Base-by-base conservation (phyloP, 2,329 filamentous ascomycete species). In the Penicillium expansum region DNA sequence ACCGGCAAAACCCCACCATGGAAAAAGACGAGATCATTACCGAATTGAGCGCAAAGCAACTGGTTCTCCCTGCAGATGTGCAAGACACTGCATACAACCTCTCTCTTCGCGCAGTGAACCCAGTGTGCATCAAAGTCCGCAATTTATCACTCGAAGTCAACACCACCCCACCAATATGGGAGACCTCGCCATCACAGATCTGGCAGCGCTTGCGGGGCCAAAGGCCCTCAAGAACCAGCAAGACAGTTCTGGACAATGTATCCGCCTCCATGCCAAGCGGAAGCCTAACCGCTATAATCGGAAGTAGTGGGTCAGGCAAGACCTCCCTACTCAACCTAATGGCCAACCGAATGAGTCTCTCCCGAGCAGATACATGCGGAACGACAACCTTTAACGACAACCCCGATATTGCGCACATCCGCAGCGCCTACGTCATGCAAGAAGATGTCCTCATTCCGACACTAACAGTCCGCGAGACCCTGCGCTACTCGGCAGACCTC, bases 361-460 rank as follows among this genome's bases (percentile, higher is more conserved):
- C 82, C 63, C 79, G 83, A 30, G 72, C 81, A 13, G 71, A 74
- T 22, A 73, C 76, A 16, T 75, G 79, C 4, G 88, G 89, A 0
- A 69, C 72, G 4, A 81, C 80, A 0, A 82, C 80, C 0, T 91
- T 89, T 73, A 91, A 90, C 67, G 82, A 81, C 1, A 71, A 75
- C 37, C 63, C 77, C 24, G 80, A 83, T 1, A 77, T 86, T 5
- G 76, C 81, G 27, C 64, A 58, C 48, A 71, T 60, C 65, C 72
- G 59, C 78, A 76, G 55, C 76, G 87, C 45, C 76, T 86, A 50
- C 82, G 86, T 70, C 82, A 91, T 76, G 88, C 77, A 92, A 68
- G 87, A 91, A 64, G 89, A 92, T 67, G 81, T 91, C 14, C 76
- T 92, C 1, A 77, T 91, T 0, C 86, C 89, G 0, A 88, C 87